Conservation (phyloP, 1,139 yeast species). For the Chernovozyma aurita region DNA sequence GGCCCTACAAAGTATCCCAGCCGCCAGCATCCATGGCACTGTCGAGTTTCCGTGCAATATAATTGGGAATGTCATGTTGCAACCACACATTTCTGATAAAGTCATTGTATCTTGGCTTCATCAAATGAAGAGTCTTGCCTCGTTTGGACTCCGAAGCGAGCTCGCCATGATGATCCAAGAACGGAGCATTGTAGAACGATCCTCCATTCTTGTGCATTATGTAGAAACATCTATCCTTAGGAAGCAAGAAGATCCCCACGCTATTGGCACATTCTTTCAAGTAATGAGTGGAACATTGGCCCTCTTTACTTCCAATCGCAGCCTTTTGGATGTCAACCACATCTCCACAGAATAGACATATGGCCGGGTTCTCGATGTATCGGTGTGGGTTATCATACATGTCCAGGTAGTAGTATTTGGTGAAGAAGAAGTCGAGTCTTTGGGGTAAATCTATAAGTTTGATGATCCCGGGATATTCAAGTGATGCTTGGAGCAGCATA, state of each 20-base stretch:
- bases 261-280: conserved; percentile 62
- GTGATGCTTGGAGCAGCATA: conserved; percentile 7
- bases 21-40: conserved; percentile 84
- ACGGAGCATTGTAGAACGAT: conserved; percentile 81
- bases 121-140: conserved; percentile 68
- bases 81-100: conserved; percentile 70
- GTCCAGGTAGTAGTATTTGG: conserved; percentile 48
- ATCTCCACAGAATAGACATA: conserved; percentile 80
- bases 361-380: conserved; percentile 70
- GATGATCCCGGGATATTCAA: conserved; percentile 55
- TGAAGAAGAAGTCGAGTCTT: conserved; percentile 68
- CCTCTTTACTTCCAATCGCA: conserved; percentile 48
- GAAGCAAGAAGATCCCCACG: conserved; percentile 75
- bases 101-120: conserved; percentile 60
- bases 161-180: conserved; percentile 84
- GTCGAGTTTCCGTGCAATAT: conserved; percentile 76
- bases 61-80: conserved; percentile 72
- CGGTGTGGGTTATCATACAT: conserved; percentile 36
- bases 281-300: conserved; percentile 67
- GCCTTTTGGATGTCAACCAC: conserved; percentile 63
- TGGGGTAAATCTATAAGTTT: conserved; percentile 55
- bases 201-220: conserved; percentile 71
- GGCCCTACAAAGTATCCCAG: conserved; percentile 84
- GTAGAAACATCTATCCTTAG: conserved; percentile 69
- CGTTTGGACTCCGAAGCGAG: conserved; percentile 69